Percentiles rank a stretch among this genome's conserved stretches.
Evolutionary conservation across 306 rosid species (phyloP).

Genomic region (Trifolium repens): DNA sequence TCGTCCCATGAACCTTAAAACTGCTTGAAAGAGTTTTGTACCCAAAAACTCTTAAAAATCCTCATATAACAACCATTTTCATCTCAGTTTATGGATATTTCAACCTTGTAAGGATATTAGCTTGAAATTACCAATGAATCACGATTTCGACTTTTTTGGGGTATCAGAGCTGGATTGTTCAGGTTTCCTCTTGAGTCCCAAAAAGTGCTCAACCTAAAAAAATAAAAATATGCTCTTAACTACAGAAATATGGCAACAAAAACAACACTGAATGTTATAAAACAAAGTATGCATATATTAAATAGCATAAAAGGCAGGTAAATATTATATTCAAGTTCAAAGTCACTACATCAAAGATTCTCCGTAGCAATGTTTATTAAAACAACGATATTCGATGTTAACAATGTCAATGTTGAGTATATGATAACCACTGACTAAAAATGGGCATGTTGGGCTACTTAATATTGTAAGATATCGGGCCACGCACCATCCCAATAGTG

Average conservation of each 20-base stretch:
- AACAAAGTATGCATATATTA: background rate
- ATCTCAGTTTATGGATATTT: background rate
- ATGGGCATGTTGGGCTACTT: background rate
- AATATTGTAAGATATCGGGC: constrained; percentile 1
- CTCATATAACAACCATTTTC: background rate
- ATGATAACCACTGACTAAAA: background rate
- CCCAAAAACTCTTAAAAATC: background rate
- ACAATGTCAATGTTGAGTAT: background rate
- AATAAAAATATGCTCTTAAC: constrained; percentile 1
- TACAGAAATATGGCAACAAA: constrained; percentile 1
- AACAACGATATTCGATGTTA: background rate
- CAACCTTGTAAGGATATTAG: constrained; percentile 22
- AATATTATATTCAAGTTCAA: constrained; percentile 14
- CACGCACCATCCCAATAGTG: too few species aligned
- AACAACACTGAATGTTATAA: background rate
- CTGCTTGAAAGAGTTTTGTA: background rate
- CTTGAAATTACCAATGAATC: constrained; percentile 41
- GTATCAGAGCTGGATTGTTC: constrained; percentile 61
- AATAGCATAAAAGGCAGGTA: background rate
- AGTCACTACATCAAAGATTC: background rate
- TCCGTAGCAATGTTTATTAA: background rate
- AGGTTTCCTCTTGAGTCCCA: constrained; percentile 90
- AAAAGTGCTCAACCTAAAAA: constrained; percentile 85
- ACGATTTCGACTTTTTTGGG: constrained; percentile 69
- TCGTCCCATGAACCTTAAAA: background rate